Base-by-base conservation (phyloP, 805 yeast species). In the Ogataea parapolymorpha region DNA sequence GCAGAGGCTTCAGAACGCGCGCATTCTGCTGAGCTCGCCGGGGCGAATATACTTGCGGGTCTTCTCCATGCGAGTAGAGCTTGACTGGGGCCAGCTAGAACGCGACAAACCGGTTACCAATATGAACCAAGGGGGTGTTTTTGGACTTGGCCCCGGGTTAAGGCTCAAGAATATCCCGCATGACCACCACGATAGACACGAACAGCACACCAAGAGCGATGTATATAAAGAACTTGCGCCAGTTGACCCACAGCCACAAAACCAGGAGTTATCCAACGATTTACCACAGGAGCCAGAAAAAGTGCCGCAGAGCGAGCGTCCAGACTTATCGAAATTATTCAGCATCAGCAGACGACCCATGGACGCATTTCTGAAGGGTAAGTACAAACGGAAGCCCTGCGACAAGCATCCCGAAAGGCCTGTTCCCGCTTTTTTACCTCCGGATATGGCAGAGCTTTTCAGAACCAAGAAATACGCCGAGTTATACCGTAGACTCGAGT, bases 51-150 rank as follows among this genome's bases (percentile, higher is more conserved):
- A 26, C 25, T 27, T 28, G 28, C 33, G 42, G 13, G 26, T 10
- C 6, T 28, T 32, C 10, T 39, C 37, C 12, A 33, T 24, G 6
- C 42, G 42, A 39, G 42, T 38, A 38, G 41, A 32, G 13, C 24
- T 9, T 11, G 40, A 14, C 31, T 28, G 16, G 22, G 27, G 13
- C 13, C 27, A 25, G 27, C 27, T 25, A 25, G 27, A 25, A 3
- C 27, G 20, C 22, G 32, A 29, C 8, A 29, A 29, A 16, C 32
- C 13, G 32, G 32, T 17, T 17, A 15, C 32, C 10, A 15, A 11
- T 16, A 17, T 15, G 4, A 17, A 16, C 15, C 32, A 13, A 26
- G 15, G 29, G 10, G 29, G 12, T 15, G 32, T 10, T 5, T 16
- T 9, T 4, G n/a, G 20, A 8, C 15, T 9, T 7, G 4, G n/a